Evolutionary conservation across 169 alveolate genomes (phyloP).

Genomic region (Plasmodium chabaudi): DNA sequence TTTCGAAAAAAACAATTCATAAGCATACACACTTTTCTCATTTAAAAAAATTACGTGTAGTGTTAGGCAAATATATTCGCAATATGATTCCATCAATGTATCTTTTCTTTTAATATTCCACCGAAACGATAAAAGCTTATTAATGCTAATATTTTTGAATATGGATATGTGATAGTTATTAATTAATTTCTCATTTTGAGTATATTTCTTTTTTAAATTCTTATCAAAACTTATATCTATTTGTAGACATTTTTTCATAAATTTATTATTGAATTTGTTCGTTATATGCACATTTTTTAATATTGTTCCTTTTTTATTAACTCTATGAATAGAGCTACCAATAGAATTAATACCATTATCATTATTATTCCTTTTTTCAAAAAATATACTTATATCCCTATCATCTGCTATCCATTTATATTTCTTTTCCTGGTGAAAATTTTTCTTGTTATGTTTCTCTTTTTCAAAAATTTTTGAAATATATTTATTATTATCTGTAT

Average conservation of each 20-base stretch:
- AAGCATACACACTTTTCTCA: no score
- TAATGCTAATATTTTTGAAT: slow-evolving; percentile 21
- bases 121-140: neutral
- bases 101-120: neutral
- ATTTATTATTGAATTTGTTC: slow-evolving; percentile 26
- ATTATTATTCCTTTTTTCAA: no score
- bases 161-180: slow-evolving; percentile 14
- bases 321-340: no score
- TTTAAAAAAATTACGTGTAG: slow-evolving; percentile 26
- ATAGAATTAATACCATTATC: no score
- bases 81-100: slow-evolving; percentile 20
- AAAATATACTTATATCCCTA: no score
- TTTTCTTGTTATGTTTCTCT: no score
- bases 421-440: no score
- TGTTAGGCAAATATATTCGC: slow-evolving; percentile 26
- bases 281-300: slow-evolving; percentile 29
- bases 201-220: neutral
- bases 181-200: slow-evolving; percentile 8
- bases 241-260: slow-evolving; percentile 1
- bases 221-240: slow-evolving; percentile 1
- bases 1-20: neutral
- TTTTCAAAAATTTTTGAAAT: no score
- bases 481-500: no score
- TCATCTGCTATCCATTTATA: no score
- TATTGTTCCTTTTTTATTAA: slow-evolving; percentile 19